Base-by-base conservation (phyloP, 2,329 filamentous ascomycete species). In the Sporothrix humicola region DNA sequence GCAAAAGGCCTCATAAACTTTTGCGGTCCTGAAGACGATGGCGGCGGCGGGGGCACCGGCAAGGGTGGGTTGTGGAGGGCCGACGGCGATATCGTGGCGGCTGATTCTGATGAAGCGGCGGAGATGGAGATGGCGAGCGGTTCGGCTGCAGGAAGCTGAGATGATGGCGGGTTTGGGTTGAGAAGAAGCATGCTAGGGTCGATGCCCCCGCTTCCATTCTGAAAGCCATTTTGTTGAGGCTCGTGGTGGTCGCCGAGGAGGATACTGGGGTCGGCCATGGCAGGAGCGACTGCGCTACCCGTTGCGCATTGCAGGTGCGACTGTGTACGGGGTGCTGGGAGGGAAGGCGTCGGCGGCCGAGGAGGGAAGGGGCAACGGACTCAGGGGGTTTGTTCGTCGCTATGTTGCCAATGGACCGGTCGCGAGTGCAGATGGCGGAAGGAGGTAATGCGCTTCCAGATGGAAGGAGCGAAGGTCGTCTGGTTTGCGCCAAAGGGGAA, bases 1-100 rank as follows among this genome's bases (percentile, higher is more conserved):
- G 87, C 88, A 79, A 91, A 89, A 0, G 90, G 86, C 72, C 85
- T 76, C 20, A 74, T 74, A 73, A 81, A 82, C 42, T 66, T 73
- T 46, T 75, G 73, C 4, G 74, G 65, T 20, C 69, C 74, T 54
- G 74, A 66, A 8, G 73, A 63, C 12, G 74, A 48, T 6, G 69
- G 71, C 37, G 71, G 75, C 31, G 66, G 68, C 48, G 74, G 42
- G 42, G 42, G 75, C 73, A 69, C 54, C 9, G 71, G 69, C 26
- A n/a, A 42, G 5, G 44, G 37, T 20, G 69, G 61, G 9, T 58
- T 68, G 6, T 70, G 75, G 15, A 61, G 54, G 44, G 63, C 48
- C n/a, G 72, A 23, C 5, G 70, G 54, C 20, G 72, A 61, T 46
- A 61, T 69, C 0, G 75, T 73, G 4, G 59, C 50, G 20, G 26